Conservation (phyloP, 2,329 filamentous ascomycete genomes). For the Claviceps capensis region DNA sequence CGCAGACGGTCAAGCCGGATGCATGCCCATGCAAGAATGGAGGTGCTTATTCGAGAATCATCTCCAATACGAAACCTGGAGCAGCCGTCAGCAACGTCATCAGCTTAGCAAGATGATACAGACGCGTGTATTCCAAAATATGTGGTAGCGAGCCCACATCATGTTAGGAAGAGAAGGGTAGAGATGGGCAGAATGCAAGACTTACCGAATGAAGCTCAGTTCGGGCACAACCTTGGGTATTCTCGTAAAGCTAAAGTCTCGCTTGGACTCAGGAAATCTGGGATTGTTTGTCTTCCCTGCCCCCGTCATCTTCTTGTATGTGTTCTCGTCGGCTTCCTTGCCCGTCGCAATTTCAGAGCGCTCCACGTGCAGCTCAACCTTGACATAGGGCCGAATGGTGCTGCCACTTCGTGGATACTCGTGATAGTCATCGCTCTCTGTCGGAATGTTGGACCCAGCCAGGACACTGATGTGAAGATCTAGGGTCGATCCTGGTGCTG, state of each 20-base stretch:
- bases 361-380: slow-evolving; percentile 70
- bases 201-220: slow-evolving; percentile 61
- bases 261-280: slow-evolving; percentile 41
- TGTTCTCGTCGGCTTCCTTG: slow-evolving; percentile 29
- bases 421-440: slow-evolving; percentile 16
- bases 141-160: not conserved
- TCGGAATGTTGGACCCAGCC: slow-evolving; percentile 56
- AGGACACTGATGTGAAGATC: slow-evolving; percentile 60
- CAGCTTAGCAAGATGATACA: slow-evolving; percentile 9
- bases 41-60: slow-evolving; percentile 24
- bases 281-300: slow-evolving; percentile 45
- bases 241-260: slow-evolving; percentile 43
- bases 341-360: slow-evolving; percentile 26
- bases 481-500: slow-evolving; percentile 38
- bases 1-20: slow-evolving; percentile 45
- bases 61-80: slow-evolving; percentile 42
- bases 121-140: not conserved
- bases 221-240: slow-evolving; percentile 50
- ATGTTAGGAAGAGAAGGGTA: not conserved
- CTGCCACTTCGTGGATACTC: slow-evolving; percentile 18
- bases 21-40: slow-evolving; percentile 41
- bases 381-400: slow-evolving; percentile 55
- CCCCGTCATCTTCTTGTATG: slow-evolving; percentile 47
- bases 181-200: not conserved
- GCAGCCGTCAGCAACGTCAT: not conserved